These are phyloP conservation scores for Hawksworthiomyces lignivorus DNA, from an alignment of 2,329 filamentous ascomycete genomes.

Conservation along the genomic window DNA sequence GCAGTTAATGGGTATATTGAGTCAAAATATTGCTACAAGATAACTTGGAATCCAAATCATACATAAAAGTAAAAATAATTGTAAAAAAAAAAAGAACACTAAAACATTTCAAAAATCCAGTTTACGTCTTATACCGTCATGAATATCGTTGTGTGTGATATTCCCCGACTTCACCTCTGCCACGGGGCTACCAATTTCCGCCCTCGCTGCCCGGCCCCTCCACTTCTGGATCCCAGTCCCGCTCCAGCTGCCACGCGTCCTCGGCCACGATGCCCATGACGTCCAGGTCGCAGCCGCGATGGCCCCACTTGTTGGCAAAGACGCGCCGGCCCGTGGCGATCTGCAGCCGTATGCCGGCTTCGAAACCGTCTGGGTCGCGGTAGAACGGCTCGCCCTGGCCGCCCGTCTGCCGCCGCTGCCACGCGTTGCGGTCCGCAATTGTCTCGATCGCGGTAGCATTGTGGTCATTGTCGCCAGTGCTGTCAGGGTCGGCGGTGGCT, in stretches of 20 bases:
- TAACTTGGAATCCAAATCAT: too few relatives aligned
- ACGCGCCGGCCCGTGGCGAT: conserved; percentile 33
- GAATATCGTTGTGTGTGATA: background rate
- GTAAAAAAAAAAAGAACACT: too few relatives aligned
- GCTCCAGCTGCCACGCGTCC: conserved; percentile 6
- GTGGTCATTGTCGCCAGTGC: too few relatives aligned
- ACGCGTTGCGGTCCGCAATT: conserved; percentile 36
- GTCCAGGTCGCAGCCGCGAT: conserved; percentile 29
- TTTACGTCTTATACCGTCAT: background rate
- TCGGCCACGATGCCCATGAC: conserved; percentile 3
- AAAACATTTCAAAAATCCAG: too few relatives aligned
- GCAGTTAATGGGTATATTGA: too few relatives aligned
- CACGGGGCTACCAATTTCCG: background rate
- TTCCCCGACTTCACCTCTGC: background rate
- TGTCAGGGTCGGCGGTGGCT: too few relatives aligned
- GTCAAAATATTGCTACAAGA: too few relatives aligned
- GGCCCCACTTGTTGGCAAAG: conserved; percentile 34
- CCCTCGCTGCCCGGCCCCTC: conserved; percentile 1
- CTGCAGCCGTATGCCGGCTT: conserved; percentile 33
- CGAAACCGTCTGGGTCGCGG: conserved; percentile 37
- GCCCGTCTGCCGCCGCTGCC: conserved; percentile 43
- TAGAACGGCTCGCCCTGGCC: conserved; percentile 47
- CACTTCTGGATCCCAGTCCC: conserved; percentile 3
- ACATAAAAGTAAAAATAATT: too few relatives aligned
- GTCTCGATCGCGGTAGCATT: background rate